Base-by-base conservation (phyloP, 495 filamentous ascomycete species). In the Aspergillus cristatus region DNA sequence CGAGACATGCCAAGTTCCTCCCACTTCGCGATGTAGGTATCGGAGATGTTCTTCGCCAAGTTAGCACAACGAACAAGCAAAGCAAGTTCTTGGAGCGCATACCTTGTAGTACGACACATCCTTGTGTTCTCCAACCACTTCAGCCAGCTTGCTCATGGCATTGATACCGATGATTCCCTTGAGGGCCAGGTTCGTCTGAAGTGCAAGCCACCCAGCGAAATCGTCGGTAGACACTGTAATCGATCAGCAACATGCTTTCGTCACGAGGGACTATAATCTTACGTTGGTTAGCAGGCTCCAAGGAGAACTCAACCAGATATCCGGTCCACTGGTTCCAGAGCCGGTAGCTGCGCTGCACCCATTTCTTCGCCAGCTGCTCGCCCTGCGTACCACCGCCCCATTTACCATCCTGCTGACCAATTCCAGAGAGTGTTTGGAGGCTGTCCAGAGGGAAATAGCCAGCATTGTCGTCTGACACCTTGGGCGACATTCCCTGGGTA, bases 111-210 rank as follows among this genome's bases (percentile, higher is more conserved):
- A 69, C 30, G 73, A 67, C 7, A 73, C 76, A 33, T 94, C 86
- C 3, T 65, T 62, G 5, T 71, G 54, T n/a, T 85, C 60, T 14
- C 78, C 85, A 7, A 82, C 64, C 2, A 88, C 57, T 20, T 72
- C 72, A 6, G 90, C 74, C 18, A 97, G 74, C 51, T 88, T 79
- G 56, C 80, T 80, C 86, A 97, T 94, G 32, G 90, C 90, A 51
- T 82, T 82, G 63, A 97, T 94, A 25, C 90, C 90, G 46, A 97
- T 73, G 48, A 97, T 93, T 5, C 88, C 90, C 53, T 95, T 97
- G 18, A 97, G 62, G 1, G 90, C 90, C 6, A 97, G 68, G 46
- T 97, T 97, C 1, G 90, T 94, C 55, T 95, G 88, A 35, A 94
- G 81, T 18, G 85, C 79, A 31, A 97, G 72, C 76, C 86, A 91